These are phyloP conservation scores for Phyllosticta paracitricarpa DNA, from an alignment of 2,329 filamentous ascomycete species.

Conservation along the genomic window DNA sequence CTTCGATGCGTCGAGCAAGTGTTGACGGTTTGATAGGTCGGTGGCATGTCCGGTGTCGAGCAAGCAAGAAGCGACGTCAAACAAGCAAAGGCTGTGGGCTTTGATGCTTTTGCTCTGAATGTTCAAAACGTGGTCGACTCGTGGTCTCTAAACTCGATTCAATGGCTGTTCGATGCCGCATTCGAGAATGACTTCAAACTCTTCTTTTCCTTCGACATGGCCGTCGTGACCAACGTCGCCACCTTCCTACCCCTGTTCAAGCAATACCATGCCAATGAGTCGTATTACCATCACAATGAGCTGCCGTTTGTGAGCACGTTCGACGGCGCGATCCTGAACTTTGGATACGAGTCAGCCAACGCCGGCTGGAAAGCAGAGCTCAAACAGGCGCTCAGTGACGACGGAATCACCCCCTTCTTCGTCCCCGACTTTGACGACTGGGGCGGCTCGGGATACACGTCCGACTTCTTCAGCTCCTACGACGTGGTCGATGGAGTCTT, in stretches of 20 bases:
- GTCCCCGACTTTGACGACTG: constrained; percentile 22
- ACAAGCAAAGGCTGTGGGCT: constrained; percentile 19
- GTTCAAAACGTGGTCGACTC: constrained; percentile 15
- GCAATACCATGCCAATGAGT: constrained; percentile 14
- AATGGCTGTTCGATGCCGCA: constrained; percentile 21
- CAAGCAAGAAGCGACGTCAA: constrained; percentile 16
- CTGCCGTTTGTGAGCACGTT: constrained; percentile 26
- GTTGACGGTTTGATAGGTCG: neutral
- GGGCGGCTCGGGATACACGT: constrained; percentile 11
- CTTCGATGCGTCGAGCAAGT: neutral
- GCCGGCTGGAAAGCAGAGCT: constrained; percentile 14
- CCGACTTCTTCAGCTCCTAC: constrained; percentile 16
- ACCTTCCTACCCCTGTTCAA: constrained; percentile 20
- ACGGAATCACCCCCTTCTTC: constrained; percentile 21
- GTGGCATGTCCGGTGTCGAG: constrained; percentile 6
- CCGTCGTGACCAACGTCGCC: constrained; percentile 15
- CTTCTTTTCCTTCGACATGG: constrained; percentile 31
- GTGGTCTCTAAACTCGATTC: constrained; percentile 22
- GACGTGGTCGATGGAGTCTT: constrained; percentile 25
- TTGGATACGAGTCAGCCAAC: constrained; percentile 5
- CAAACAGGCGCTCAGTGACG: constrained; percentile 11
- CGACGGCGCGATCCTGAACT: constrained; percentile 17
- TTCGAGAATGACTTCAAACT: constrained; percentile 23
- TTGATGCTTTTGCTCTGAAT: constrained; percentile 8
- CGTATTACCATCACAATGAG: constrained; percentile 21